Evolutionary conservation across 805 yeast genomes (phyloP).

Genomic region (Priceomyces haplophilus): DNA sequence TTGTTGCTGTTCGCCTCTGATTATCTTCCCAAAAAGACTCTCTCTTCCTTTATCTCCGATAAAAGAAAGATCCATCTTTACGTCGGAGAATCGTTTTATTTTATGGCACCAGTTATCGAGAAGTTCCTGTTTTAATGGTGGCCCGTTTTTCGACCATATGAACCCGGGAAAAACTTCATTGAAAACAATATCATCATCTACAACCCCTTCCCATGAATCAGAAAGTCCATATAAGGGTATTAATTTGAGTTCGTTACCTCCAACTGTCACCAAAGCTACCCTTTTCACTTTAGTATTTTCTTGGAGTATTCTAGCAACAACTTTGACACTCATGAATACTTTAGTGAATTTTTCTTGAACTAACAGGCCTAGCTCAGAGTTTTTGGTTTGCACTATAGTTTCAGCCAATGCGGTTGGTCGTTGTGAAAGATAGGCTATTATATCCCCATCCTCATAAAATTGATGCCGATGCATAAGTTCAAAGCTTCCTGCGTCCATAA

Average conservation of each 20-base stretch:
- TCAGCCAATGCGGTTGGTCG: too few species aligned
- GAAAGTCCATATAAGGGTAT: conserved; percentile 2
- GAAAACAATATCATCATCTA: background rate
- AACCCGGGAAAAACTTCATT: background rate
- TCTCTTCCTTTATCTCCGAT: background rate
- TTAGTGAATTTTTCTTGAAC: too few species aligned
- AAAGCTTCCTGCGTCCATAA: too few species aligned
- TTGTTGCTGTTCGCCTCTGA: conserved; percentile 2
- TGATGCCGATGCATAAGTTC: too few species aligned
- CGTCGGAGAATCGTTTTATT: background rate
- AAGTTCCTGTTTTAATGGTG: background rate
- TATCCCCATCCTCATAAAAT: too few species aligned
- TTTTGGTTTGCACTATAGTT: too few species aligned
- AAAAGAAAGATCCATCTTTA: background rate
- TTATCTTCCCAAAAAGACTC: background rate
- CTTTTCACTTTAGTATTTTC: background rate
- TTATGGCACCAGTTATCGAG: background rate
- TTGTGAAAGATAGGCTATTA: too few species aligned
- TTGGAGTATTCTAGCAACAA: conserved; percentile 4
- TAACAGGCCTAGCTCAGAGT: too few species aligned
- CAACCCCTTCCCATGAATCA: background rate
- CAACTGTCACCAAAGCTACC: conserved; percentile 1
- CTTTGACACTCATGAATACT: background rate
- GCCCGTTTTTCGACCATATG: background rate
- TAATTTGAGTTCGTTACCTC: background rate